Conservation (phyloP, 805 yeast species). For the Grigorovia yakushimaensis region DNA sequence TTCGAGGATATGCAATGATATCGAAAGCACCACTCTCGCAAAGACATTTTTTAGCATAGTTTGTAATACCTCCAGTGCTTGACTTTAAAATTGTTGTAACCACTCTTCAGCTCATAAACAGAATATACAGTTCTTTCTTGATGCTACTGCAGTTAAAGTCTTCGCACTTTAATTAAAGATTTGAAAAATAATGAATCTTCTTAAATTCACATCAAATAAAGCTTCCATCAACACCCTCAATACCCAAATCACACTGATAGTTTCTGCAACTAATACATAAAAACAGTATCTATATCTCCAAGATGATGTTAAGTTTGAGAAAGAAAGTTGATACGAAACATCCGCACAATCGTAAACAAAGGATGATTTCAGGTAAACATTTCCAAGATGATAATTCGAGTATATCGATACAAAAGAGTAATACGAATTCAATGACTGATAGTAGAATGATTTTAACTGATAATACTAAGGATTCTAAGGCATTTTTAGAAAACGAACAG, state of each 20-base stretch:
- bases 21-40: too few species aligned
- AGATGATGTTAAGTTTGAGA: conserved; percentile 18
- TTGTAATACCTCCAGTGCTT: too few species aligned
- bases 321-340: conserved; percentile 20
- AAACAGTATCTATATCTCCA: background rate
- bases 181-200: background rate
- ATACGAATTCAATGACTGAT: conserved; percentile 8
- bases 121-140: background rate
- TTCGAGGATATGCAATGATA: too few species aligned
- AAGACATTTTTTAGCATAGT: too few species aligned
- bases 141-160: background rate
- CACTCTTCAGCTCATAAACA: too few species aligned
- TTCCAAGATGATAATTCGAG: conserved; percentile 19
- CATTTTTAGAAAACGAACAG: conserved; percentile 13
- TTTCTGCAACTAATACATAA: too few species aligned
- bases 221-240: background rate
- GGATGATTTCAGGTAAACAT: conserved; percentile 14
- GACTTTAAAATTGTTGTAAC: too few species aligned
- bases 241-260: too few species aligned
- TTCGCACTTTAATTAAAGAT: background rate
- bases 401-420: conserved; percentile 12
- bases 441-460: conserved; percentile 10
- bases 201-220: background rate
- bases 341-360: conserved; percentile 15
- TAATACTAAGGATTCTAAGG: conserved; percentile 12